Base-by-base conservation (phyloP, 805 yeast species). In the Debaryomyces maramus region DNA sequence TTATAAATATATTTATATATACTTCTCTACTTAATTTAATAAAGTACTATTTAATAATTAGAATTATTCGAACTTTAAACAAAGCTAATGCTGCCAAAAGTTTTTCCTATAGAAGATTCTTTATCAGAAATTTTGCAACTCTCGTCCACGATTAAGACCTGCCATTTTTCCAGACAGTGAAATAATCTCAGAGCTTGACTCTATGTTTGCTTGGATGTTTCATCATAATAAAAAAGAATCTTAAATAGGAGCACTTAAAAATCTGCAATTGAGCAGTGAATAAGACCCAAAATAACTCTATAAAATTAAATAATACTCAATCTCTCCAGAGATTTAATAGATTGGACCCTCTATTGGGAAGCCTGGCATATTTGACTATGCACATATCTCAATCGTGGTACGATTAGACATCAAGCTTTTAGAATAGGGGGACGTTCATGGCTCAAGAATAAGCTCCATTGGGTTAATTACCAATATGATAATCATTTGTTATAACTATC, bases 371-470 rank as follows among this genome's bases (percentile, higher is more conserved):
- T 82, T 72, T 70, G 88, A 83, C 85, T 66, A 75, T 74, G 77
- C 86, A 51, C 14, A 53, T 58, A 45, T 63, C 65, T 51, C 62
- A 43, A 43, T 38, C 45, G 27, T 23, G 36, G 9, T 17, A 24
- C 21, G 37, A 38, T 44, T 44, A 49, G 59, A 51, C 32, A 39
- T 38, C 61, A 52, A 45, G 51, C 52, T 50, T 50, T 43, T 44
- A 52, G 46, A 60, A 54, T 61, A 63, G 44, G 48, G 51, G 52
- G 72, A 75, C 78, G 75, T 75, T 72, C 84, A 78, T 80, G 80
- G 70, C 57, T 63, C 78, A 72, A 80, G 83, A 81, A 83, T 83
- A 80, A 83, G 89, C 89, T 83, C 88, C 89, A 83, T 83, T 82
- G 88, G 77, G 89, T 82, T 82, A 68, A 54, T 56, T 58, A 58